Evolutionary conservation across 2,329 filamentous ascomycete genomes (phyloP).

Genomic region (Cladophialophora chaetospira): DNA sequence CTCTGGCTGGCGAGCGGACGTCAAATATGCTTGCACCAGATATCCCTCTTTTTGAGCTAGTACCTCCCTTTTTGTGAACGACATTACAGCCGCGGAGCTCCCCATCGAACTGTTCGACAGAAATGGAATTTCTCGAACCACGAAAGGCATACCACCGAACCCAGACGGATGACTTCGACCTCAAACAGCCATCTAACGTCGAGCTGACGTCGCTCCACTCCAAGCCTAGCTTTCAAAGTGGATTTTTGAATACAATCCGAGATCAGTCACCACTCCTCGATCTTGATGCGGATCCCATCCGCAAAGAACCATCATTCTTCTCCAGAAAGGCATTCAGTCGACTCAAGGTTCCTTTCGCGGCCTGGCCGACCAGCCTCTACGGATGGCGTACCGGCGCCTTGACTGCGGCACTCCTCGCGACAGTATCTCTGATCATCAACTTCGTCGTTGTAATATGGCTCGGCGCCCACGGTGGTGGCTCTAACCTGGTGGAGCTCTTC

Average conservation of each 20-base stretch:
- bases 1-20: too few species aligned
- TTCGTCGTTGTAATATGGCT: conserved; percentile 25
- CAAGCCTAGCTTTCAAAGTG: conserved; percentile 7
- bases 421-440: conserved; percentile 28
- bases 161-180: conserved; percentile 5
- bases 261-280: conserved; percentile 10
- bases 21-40: neutral
- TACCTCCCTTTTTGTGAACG: too few species aligned
- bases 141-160: conserved; percentile 16
- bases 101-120: neutral
- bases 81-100: neutral
- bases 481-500: conserved; percentile 22
- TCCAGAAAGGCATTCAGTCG: neutral
- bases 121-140: conserved; percentile 17
- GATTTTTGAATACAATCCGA: conserved; percentile 1
- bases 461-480: neutral
- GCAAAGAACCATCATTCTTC: conserved; percentile 1
- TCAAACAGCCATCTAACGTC: neutral
- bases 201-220: conserved; percentile 8
- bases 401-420: conserved; percentile 20
- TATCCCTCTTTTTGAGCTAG: neutral
- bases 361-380: conserved; percentile 15
- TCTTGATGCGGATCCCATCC: neutral
- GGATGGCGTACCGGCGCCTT: conserved; percentile 29
- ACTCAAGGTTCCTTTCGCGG: neutral